Evolutionary conservation across 768 basidiomycete genomes (phyloP).

Genomic region (Suillus lakei): DNA sequence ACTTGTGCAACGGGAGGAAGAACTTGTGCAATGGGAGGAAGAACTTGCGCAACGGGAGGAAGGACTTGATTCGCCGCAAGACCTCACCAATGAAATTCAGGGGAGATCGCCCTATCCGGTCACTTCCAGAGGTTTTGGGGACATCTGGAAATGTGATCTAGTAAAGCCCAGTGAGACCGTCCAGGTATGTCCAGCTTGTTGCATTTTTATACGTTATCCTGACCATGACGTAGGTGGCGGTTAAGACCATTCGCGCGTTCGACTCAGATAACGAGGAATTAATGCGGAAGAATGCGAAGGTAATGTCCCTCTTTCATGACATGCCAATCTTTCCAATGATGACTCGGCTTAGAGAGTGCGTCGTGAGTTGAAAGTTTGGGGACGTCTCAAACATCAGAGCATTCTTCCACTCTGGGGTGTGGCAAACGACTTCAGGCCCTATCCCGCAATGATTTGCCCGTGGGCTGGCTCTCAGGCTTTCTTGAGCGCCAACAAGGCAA

Average conservation of each 20-base stretch:
- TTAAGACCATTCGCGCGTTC: not conserved
- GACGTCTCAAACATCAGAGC: not conserved
- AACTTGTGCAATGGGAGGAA: no score
- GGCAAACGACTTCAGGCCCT: not conserved
- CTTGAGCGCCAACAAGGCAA: not conserved
- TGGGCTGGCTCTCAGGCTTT: not conserved
- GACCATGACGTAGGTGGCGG: not conserved
- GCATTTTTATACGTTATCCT: not conserved
- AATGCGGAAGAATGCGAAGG: not conserved
- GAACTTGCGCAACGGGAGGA: no score
- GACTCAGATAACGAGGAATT: not conserved
- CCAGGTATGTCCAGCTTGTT: not conserved
- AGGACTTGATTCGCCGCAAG: no score
- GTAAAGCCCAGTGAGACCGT: not conserved
- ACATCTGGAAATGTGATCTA: not conserved
- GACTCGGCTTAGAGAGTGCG: not conserved
- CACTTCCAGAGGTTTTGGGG: not conserved
- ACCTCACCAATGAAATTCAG: not conserved
- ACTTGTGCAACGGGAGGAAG: no score
- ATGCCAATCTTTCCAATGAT: not conserved
- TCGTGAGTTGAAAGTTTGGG: not conserved
- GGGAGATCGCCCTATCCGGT: not conserved
- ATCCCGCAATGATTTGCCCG: not conserved
- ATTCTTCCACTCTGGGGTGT: not conserved
- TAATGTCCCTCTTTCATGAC: not conserved